Evolutionary conservation across 352 stramenopile species (phyloP).

Genomic region (Phytophthora fragariae): DNA sequence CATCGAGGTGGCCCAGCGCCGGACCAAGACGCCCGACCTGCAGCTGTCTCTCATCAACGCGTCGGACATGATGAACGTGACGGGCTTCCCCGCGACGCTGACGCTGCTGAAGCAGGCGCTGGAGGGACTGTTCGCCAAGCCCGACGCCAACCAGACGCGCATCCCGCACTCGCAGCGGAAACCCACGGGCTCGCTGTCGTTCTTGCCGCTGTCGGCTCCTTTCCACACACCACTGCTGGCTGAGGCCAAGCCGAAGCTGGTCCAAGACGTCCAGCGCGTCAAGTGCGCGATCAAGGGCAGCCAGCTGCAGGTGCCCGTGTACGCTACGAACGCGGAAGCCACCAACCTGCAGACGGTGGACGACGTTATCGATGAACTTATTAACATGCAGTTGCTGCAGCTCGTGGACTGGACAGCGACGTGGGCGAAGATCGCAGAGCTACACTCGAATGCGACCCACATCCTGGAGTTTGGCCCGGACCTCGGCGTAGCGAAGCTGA

Average conservation of each 20-base stretch:
- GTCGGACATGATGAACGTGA: constrained; percentile 67
- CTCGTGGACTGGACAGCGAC: constrained; percentile 71
- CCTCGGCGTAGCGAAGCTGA: constrained; percentile 64
- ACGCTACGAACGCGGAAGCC: constrained; percentile 56
- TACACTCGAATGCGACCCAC: constrained; percentile 59
- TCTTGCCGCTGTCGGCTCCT: constrained; percentile 69
- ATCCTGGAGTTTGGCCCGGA: constrained; percentile 83
- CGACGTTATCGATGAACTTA: constrained; percentile 53
- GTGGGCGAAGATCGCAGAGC: constrained; percentile 48
- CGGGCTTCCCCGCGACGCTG: constrained; percentile 68
- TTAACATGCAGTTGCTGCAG: constrained; percentile 74
- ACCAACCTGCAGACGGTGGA: constrained; percentile 65
- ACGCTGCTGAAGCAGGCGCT: constrained; percentile 62
- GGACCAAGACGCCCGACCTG: constrained; percentile 58
- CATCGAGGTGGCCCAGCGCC: constrained; percentile 57
- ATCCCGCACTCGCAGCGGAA: constrained; percentile 86
- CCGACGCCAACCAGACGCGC: constrained; percentile 73
- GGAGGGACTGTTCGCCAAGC: constrained; percentile 52
- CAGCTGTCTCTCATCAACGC: constrained; percentile 83
- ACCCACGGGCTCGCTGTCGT: constrained; percentile 60
- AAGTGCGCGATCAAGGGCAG: constrained; percentile 49
- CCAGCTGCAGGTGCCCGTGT: constrained; percentile 75
- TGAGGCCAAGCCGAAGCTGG: constrained; percentile 51
- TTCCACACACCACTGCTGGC: constrained; percentile 79
- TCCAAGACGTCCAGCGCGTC: constrained; percentile 60